phyloP scores from a whole-genome alignment of 2,329 filamentous ascomycete species.

The Dactylellina leptospora region DNA sequence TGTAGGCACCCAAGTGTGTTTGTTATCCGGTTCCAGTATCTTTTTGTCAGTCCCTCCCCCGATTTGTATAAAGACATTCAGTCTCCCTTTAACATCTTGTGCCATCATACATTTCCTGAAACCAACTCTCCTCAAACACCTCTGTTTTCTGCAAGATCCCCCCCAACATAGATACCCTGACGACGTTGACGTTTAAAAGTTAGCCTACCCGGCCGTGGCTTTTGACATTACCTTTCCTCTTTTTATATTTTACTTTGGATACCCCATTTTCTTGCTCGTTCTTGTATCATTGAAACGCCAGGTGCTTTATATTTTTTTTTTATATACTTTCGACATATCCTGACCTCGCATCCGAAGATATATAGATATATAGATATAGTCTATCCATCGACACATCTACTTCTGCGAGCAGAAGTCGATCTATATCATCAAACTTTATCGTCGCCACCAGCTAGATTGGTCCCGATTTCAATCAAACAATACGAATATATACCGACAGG shows the following conservation, averaged over 20 bases:
- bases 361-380: conserved; percentile 9
- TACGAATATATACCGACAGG: no score
- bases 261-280: conserved; percentile 21
- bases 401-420: conserved; percentile 32
- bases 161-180: conserved; percentile 38
- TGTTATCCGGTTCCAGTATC: conserved; percentile 23
- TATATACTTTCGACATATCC: background rate
- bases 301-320: background rate
- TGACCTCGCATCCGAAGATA: conserved; percentile 18
- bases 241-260: conserved; percentile 25
- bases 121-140: conserved; percentile 9
- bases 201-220: conserved; percentile 18
- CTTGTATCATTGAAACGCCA: background rate
- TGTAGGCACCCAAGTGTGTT: conserved; percentile 27
- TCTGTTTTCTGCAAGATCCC: conserved; percentile 13
- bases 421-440: background rate
- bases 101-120: conserved; percentile 26
- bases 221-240: no score
- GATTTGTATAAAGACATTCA: conserved; percentile 50
- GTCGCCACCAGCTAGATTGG: conserved; percentile 13
- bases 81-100: conserved; percentile 24
- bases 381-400: background rate
- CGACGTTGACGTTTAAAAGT: conserved; percentile 50
- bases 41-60: background rate
- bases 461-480: background rate